phyloP scores from a whole-genome alignment of 805 yeast genomes.

The Candida maris region DNA sequence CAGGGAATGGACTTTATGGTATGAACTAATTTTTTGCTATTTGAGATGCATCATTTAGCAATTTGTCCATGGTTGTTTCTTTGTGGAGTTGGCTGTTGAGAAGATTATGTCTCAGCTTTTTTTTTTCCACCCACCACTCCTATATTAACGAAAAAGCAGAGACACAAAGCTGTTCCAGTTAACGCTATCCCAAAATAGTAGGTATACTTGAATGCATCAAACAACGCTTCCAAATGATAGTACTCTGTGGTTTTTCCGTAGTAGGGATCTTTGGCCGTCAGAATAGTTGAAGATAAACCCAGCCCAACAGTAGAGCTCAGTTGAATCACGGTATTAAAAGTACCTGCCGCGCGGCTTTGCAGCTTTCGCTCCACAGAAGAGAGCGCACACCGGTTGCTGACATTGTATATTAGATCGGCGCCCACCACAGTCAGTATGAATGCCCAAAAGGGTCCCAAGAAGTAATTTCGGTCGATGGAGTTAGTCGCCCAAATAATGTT shows the following conservation, averaged over 20 bases:
- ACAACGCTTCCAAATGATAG: slow-evolving; percentile 23
- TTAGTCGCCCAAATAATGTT: slow-evolving; percentile 42
- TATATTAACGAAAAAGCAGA: slow-evolving; percentile 33
- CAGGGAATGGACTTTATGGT: no score
- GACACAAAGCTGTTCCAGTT: slow-evolving; percentile 26
- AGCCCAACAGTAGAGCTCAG: slow-evolving; percentile 40
- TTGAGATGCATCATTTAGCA: no score
- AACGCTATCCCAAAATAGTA: slow-evolving; percentile 39
- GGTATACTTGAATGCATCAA: slow-evolving; percentile 33
- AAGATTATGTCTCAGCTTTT: no score
- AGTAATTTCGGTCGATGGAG: slow-evolving; percentile 34
- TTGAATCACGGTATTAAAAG: slow-evolving; percentile 43
- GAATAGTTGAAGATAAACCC: slow-evolving; percentile 39
- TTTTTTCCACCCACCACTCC: slow-evolving; percentile 33
- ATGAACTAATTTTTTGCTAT: no score
- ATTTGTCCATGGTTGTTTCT: no score
- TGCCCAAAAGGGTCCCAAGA: slow-evolving; percentile 45
- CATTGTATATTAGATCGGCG: slow-evolving; percentile 46
- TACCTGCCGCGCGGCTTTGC: slow-evolving; percentile 47
- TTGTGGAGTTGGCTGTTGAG: no score
- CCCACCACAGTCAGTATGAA: slow-evolving; percentile 40
- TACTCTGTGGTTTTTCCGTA: slow-evolving; percentile 30
- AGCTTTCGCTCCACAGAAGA: slow-evolving; percentile 36
- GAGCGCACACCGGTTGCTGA: slow-evolving; percentile 40
- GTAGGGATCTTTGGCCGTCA: slow-evolving; percentile 29